Conservation (phyloP, 495 filamentous ascomycete genomes). For the Symbiotaphrina buchneri region DNA sequence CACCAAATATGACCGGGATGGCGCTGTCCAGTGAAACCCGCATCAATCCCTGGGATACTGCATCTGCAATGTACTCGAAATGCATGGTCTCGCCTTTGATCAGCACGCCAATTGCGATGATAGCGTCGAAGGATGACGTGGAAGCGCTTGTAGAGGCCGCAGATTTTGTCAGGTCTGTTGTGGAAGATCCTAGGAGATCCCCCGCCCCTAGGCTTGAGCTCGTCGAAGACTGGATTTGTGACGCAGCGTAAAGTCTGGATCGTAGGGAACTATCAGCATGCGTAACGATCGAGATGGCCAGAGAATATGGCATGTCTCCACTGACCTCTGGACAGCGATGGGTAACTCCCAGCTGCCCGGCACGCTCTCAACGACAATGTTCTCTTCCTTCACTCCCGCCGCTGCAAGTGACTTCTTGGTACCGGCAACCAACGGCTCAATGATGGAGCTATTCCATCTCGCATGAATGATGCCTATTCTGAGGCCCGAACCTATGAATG, state of each 20-base stretch:
- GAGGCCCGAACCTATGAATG: constrained; percentile 55
- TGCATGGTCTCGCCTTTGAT: constrained; percentile 99
- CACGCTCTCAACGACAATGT: constrained; percentile 73
- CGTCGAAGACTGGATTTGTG: constrained; percentile 52
- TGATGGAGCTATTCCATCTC: constrained; percentile 70
- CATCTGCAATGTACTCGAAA: constrained; percentile 93
- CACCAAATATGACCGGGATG: constrained; percentile 76
- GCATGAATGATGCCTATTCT: constrained; percentile 91
- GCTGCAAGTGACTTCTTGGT: constrained; percentile 34
- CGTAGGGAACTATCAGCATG: constrained; percentile 1
- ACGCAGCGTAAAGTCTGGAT: constrained; percentile 58
- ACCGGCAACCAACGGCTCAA: constrained; percentile 59
- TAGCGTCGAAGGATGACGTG: constrained; percentile 57
- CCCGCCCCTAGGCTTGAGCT: constrained; percentile 42
- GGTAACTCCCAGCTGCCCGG: constrained; percentile 90
- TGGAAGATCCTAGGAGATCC: constrained; percentile 42
- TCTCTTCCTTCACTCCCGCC: constrained; percentile 63
- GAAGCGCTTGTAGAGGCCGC: constrained; percentile 10
- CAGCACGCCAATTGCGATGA: constrained; percentile 86
- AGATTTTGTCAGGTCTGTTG: constrained; percentile 29
- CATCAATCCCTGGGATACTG: constrained; percentile 81
- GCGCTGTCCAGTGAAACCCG: constrained; percentile 73
- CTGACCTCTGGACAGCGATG: constrained; percentile 50
- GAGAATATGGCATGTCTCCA: constrained; percentile 1
- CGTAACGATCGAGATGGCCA: too few species aligned